These are phyloP conservation scores for Xanthoceras sorbifolium DNA, from an alignment of 345 rosid genomes.

Conservation along the genomic window DNA sequence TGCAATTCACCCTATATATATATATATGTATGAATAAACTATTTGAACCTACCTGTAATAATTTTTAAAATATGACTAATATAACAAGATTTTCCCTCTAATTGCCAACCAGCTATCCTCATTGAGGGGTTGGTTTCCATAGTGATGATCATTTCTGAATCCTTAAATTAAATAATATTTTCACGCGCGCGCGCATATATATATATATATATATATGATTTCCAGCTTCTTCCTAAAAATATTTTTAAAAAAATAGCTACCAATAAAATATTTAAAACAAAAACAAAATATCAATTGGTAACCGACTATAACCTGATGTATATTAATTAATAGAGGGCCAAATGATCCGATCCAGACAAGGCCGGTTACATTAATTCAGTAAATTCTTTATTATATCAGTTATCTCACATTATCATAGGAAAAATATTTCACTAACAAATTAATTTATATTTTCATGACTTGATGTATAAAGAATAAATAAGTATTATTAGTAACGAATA, in stretches of 20 bases:
- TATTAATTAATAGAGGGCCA: neutral
- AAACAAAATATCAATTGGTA: neutral
- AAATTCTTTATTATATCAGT: neutral
- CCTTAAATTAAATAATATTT: neutral
- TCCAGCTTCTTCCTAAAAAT: neutral
- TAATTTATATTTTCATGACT: too few relatives aligned
- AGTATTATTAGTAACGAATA: too few relatives aligned
- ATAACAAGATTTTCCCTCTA: neutral
- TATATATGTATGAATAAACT: too few relatives aligned
- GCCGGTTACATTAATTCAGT: neutral
- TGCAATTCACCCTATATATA: too few relatives aligned
- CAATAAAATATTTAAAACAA: neutral
- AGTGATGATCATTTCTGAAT: neutral
- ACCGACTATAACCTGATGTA: neutral
- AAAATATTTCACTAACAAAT: too few relatives aligned
- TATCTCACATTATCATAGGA: too few relatives aligned
- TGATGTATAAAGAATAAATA: too few relatives aligned
- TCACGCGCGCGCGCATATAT: too few relatives aligned
- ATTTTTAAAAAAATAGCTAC: neutral
- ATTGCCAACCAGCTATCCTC: conserved; percentile 3
- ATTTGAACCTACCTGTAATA: too few relatives aligned
- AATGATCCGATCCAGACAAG: neutral
- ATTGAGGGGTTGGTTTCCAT: neutral
- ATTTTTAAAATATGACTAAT: too few relatives aligned
- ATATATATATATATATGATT: neutral